phyloP scores from a whole-genome alignment of 2,329 filamentous ascomycete species.

The Aspergillus sp. region DNA sequence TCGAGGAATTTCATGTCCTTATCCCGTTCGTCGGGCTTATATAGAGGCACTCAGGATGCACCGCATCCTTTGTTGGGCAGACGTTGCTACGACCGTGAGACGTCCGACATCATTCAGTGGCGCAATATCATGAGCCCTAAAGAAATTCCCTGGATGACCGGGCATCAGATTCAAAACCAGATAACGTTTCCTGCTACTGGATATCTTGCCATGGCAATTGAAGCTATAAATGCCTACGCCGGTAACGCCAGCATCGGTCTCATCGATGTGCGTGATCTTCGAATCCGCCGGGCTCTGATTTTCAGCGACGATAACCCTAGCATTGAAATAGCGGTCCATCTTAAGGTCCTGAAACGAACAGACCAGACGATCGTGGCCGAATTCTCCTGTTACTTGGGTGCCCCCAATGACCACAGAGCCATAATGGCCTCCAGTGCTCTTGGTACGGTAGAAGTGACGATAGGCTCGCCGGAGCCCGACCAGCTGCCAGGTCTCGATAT shows the following conservation, averaged over 20 bases:
- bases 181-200: slow-evolving; percentile 24
- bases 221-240: slow-evolving; percentile 10
- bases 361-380: neutral
- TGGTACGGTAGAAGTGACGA: neutral
- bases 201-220: slow-evolving; percentile 21
- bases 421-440: neutral
- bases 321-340: slow-evolving; percentile 14
- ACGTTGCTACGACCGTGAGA: neutral
- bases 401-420: neutral
- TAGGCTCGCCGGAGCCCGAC: neutral
- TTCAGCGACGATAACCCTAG: slow-evolving; percentile 15
- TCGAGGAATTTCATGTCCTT: neutral
- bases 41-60: neutral
- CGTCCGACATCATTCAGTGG: slow-evolving; percentile 13
- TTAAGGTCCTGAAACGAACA: neutral
- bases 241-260: slow-evolving; percentile 4
- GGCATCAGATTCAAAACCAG: slow-evolving; percentile 26
- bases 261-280: slow-evolving; percentile 16
- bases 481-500: slow-evolving; percentile 1
- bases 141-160: slow-evolving; percentile 28
- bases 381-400: neutral
- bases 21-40: neutral
- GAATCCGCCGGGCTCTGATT: slow-evolving; percentile 18
- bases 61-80: neutral
- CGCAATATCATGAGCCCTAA: slow-evolving; percentile 20